Base-by-base conservation (phyloP, 2,329 filamentous ascomycete species). In the Dothideomycetes sp. region DNA sequence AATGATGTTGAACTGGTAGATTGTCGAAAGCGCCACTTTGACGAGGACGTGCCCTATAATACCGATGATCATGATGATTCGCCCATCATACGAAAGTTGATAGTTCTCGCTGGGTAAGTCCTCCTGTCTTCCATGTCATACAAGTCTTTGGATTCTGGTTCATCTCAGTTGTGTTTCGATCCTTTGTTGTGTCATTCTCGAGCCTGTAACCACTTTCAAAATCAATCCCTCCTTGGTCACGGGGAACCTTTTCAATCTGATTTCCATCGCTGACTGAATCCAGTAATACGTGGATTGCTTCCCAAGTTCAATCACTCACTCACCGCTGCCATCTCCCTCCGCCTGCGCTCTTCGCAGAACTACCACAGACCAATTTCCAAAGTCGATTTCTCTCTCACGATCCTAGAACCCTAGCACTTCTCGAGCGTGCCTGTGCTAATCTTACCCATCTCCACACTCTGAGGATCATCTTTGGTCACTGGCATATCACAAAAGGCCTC, bases 281-380 rank as follows among this genome's bases (percentile, higher is more conserved):
- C 41, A 63, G 56, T 4, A 65, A 64, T 27, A 59, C 63, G 12
- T 41, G 42, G 11, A 51, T 69, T 10, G 65, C 65, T 2, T 50
- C 57, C 8, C 60, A 61, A 40, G 65, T 69, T 8, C 60, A 63
- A 8, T 52, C 52, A 4, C 46, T 69, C 5, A 65, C 59, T 9
- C 64, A 69, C 47, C 61, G 62, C 17, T 69, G 66, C 47, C 65
- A 68, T 44, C 50, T 68, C 1, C 62, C 64, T 1, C 56, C 60
- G 2, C 66, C 66, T 0, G 59, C 59, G 19, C 63, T 67, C 34
- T 68, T 66, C 49, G 47, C 50, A 17, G 64, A 66, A 38, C 52
- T 69, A 2, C 64, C 63, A 5, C 47, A 49, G 19, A 57, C 58
- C 38, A 50, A 55, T 30, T 68, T 68, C 49, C 50, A 60, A 17